phyloP scores from a whole-genome alignment of 2,329 filamentous ascomycete genomes.

The Daldinia sp. region DNA sequence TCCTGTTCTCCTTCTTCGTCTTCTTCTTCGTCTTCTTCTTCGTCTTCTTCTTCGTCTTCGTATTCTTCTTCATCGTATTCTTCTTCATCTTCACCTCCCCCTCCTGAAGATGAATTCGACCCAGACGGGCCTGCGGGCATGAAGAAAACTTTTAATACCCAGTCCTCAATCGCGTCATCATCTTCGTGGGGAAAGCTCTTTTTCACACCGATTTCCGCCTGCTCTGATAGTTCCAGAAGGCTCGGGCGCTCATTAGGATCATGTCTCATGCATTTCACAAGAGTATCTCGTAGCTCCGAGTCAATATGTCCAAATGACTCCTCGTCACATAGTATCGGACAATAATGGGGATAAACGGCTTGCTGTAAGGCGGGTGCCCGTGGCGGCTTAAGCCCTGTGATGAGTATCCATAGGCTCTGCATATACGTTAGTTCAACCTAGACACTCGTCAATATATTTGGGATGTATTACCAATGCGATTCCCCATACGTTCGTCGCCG shows the following conservation, averaged over 20 bases:
- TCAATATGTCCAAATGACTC: slow-evolving; percentile 23
- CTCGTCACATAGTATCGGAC: background rate
- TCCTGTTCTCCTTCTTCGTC: no score
- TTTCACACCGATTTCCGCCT: slow-evolving; percentile 3
- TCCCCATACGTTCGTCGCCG: slow-evolving; percentile 35
- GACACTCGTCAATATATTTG: background rate
- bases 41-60: no score
- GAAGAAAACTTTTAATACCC: slow-evolving; percentile 19
- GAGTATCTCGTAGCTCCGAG: slow-evolving; percentile 18
- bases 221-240: slow-evolving; percentile 3
- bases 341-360: slow-evolving; percentile 18
- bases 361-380: background rate
- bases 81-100: background rate
- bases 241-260: slow-evolving; percentile 25
- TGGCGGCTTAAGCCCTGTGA: no score
- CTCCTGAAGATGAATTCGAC: no score
- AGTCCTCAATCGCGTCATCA: slow-evolving; percentile 22
- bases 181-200: slow-evolving; percentile 20
- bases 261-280: slow-evolving; percentile 37
- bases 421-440: slow-evolving; percentile 6
- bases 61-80: background rate
- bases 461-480: slow-evolving; percentile 32
- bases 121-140: background rate
- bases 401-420: slow-evolving; percentile 39
- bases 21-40: no score